Evolutionary conservation across 805 yeast genomes (phyloP).

Genomic region (Candida boidinii): DNA sequence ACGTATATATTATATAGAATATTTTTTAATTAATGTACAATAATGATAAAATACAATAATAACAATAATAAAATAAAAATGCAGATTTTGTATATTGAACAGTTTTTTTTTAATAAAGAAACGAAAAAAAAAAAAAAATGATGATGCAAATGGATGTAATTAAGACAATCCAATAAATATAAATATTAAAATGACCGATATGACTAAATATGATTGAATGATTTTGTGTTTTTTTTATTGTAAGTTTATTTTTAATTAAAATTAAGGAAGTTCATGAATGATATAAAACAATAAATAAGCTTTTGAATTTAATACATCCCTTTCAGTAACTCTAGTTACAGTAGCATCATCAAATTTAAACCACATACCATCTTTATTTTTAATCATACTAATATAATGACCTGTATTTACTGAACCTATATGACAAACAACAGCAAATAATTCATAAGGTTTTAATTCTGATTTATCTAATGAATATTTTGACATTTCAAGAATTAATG

Average conservation of each 20-base stretch:
- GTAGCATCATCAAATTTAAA: conserved; percentile 85
- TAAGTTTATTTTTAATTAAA: too few species aligned
- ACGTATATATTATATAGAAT: too few species aligned
- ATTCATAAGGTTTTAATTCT: conserved; percentile 44
- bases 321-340: conserved; percentile 55
- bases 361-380: conserved; percentile 73
- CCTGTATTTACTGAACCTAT: conserved; percentile 94
- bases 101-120: not conserved
- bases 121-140: not conserved
- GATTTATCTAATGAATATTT: conserved; percentile 33
- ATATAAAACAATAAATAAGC: conserved; percentile 79
- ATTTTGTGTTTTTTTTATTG: too few species aligned
- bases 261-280: conserved; percentile 29
- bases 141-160: not conserved
- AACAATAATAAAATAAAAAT: too few species aligned
- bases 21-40: too few species aligned
- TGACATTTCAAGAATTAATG: conserved; percentile 63
- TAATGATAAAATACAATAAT: too few species aligned
- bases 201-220: too few species aligned
- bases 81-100: too few species aligned
- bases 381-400: conserved; percentile 78
- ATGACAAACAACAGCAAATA: conserved; percentile 83
- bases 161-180: not conserved
- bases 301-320: conserved; percentile 57
- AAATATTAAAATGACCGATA: not conserved